A percentile compares a stretch with the other conserved stretches of the same genome.
These are phyloP conservation scores for Apiospora aurea DNA, from an alignment of 2,329 filamentous ascomycete species.

Conservation along the genomic window DNA sequence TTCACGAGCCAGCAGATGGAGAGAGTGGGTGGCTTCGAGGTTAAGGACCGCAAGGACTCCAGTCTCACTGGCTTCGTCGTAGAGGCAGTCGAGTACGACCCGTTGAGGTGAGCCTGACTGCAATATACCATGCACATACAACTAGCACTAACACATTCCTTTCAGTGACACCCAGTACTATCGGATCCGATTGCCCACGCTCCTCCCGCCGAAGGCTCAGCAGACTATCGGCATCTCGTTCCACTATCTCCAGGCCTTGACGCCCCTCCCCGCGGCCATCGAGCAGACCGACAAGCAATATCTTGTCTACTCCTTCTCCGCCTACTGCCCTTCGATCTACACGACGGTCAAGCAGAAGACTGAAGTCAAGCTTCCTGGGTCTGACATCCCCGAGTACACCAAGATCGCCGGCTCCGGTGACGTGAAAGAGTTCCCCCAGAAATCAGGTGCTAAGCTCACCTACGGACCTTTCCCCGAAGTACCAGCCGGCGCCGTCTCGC, in stretches of 20 bases:
- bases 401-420: slow-evolving; percentile 70
- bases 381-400: slow-evolving; percentile 85
- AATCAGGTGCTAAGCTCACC: slow-evolving; percentile 83
- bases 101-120: slow-evolving; percentile 56
- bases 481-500: slow-evolving; percentile 76
- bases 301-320: slow-evolving; percentile 84
- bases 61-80: slow-evolving; percentile 72
- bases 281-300: slow-evolving; percentile 87
- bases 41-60: slow-evolving; percentile 86
- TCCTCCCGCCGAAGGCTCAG: slow-evolving; percentile 78
- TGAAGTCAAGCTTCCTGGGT: slow-evolving; percentile 85
- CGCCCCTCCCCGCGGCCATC: slow-evolving; percentile 81
- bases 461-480: slow-evolving; percentile 90
- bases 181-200: slow-evolving; percentile 77
- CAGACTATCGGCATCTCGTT: slow-evolving; percentile 89
- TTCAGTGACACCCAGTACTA: slow-evolving; percentile 80
- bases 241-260: slow-evolving; percentile 79
- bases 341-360: slow-evolving; percentile 93
- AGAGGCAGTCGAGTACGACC: slow-evolving; percentile 70
- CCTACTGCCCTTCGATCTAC: slow-evolving; percentile 85
- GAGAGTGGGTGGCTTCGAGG: slow-evolving; percentile 85
- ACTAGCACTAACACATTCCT: slow-evolving; percentile 30
- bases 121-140: not conserved
- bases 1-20: slow-evolving; percentile 80
- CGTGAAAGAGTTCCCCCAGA: slow-evolving; percentile 71